Conservation (phyloP, 257 asterid species). For the Solanum paucissectum region DNA sequence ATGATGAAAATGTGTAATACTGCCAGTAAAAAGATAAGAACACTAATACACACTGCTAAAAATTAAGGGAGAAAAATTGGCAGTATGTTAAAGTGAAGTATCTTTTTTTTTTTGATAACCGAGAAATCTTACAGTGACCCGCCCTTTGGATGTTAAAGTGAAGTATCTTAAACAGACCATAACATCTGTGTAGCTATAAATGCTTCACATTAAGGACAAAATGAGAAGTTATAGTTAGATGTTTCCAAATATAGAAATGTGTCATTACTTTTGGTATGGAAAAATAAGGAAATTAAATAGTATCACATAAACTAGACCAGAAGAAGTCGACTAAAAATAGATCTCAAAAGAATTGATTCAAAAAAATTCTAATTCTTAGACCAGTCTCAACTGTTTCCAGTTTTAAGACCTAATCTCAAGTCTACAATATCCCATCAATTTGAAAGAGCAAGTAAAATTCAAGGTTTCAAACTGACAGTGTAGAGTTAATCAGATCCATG, state of each 20-base stretch:
- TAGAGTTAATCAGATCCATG: neutral
- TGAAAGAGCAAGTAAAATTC: neutral
- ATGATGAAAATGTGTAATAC: neutral
- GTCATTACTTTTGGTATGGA: neutral
- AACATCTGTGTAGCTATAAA: neutral
- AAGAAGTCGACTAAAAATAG: neutral
- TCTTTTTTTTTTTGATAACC: too few relatives aligned
- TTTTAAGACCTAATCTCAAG: neutral
- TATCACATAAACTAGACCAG: neutral
- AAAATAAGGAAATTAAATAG: neutral
- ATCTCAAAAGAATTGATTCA: neutral
- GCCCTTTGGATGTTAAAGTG: too few relatives aligned
- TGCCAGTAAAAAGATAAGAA: neutral
- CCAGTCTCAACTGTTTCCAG: neutral
- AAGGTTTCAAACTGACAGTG: neutral
- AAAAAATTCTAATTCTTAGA: neutral
- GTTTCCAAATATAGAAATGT: neutral
- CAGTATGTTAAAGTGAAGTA: neutral
- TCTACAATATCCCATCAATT: neutral
- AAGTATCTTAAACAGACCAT: neutral
- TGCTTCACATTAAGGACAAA: neutral
- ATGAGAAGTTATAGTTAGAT: neutral
- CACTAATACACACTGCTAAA: neutral
- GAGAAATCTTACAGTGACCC: too few relatives aligned
- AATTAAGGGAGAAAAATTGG: neutral